Conservation (phyloP, 1,139 yeast species). For the Kodamaea ohmeri region DNA sequence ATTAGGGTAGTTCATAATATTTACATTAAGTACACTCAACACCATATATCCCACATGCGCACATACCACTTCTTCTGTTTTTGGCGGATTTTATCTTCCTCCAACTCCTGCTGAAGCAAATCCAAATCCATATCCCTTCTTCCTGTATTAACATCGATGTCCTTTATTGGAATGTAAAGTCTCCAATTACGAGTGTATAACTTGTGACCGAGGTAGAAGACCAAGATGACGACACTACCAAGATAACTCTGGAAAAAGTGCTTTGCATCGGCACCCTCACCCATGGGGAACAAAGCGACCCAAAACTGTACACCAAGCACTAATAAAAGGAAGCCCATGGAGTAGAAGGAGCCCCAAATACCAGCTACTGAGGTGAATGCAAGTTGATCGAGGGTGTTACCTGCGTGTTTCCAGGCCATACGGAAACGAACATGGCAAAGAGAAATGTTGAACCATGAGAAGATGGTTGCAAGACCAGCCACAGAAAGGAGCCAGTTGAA, state of each 20-base stretch:
- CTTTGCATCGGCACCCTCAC: constrained; percentile 25
- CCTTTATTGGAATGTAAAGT: constrained; percentile 23
- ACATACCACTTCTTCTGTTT: constrained; percentile 17
- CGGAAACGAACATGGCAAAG: constrained; percentile 41
- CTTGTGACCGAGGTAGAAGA: constrained; percentile 36
- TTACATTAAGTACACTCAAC: constrained; percentile 2
- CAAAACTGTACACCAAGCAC: constrained; percentile 38
- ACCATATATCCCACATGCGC: constrained; percentile 16
- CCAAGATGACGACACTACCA: constrained; percentile 32
- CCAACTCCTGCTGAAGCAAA: constrained; percentile 23
- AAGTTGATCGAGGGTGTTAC: constrained; percentile 29
- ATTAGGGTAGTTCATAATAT: background rate
- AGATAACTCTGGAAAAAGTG: constrained; percentile 39
- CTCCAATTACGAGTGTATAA: constrained; percentile 34
- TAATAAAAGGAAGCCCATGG: constrained; percentile 29
- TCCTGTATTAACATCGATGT: constrained; percentile 37
- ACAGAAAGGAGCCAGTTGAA: constrained; percentile 44
- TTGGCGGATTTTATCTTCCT: constrained; percentile 18
- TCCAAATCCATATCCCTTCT: constrained; percentile 31
- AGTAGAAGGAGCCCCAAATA: constrained; percentile 34
- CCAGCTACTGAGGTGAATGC: constrained; percentile 31
- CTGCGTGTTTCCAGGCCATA: constrained; percentile 32
- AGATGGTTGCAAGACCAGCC: constrained; percentile 41
- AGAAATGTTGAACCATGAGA: constrained; percentile 43
- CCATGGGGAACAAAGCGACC: constrained; percentile 38